Evolutionary conservation across 495 filamentous ascomycete genomes (phyloP).

Genomic region (Elaphomyces granulatus): DNA sequence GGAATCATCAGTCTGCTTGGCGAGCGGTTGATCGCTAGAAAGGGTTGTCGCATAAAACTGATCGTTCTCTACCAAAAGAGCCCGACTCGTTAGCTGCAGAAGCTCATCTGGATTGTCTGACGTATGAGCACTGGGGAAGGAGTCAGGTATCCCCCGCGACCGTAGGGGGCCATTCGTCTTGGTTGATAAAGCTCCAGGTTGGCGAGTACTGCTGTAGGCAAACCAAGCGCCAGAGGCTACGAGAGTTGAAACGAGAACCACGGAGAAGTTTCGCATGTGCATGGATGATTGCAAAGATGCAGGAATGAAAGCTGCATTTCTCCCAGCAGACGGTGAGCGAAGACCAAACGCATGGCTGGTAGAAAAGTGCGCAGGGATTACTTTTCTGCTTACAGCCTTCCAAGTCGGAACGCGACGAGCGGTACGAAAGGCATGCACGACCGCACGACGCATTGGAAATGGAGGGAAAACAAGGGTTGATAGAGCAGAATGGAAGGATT

Average conservation of each 20-base stretch:
- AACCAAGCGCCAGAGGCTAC: slow-evolving; percentile 55
- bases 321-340: slow-evolving; percentile 27
- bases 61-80: slow-evolving; percentile 65
- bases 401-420: slow-evolving; percentile 43
- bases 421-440: slow-evolving; percentile 45
- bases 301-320: slow-evolving; percentile 22
- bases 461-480: not conserved
- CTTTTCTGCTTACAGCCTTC: slow-evolving; percentile 34
- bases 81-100: slow-evolving; percentile 23
- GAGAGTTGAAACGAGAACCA: slow-evolving; percentile 44
- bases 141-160: slow-evolving; percentile 4
- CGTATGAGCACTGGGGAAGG: not conserved
- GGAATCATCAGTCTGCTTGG: slow-evolving; percentile 68
- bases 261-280: slow-evolving; percentile 48
- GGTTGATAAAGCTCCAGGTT: slow-evolving; percentile 2
- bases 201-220: slow-evolving; percentile 29
- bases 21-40: slow-evolving; percentile 66
- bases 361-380: slow-evolving; percentile 28
- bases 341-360: slow-evolving; percentile 32
- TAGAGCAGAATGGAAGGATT: slow-evolving; percentile 6
- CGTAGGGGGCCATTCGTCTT: not conserved
- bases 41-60: slow-evolving; percentile 71
- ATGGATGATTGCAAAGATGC: slow-evolving; percentile 40
- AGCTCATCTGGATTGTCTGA: slow-evolving; percentile 6
- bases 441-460: slow-evolving; percentile 48